These are phyloP conservation scores for Pythium periplocum DNA, from an alignment of 352 stramenopile genomes.

Conservation along the genomic window DNA sequence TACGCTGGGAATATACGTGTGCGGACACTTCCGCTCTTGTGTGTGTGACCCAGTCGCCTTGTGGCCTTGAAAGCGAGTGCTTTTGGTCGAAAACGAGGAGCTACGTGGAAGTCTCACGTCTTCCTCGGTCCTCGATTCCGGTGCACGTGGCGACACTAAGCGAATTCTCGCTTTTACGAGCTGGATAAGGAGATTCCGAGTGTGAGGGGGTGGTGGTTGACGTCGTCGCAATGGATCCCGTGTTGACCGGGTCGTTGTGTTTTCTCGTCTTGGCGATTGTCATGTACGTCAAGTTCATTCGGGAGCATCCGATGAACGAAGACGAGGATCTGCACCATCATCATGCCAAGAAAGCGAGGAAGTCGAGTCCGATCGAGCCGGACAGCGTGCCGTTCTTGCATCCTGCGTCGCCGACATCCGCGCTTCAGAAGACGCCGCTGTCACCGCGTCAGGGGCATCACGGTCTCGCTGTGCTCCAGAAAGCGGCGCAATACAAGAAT, in stretches of 20 bases:
- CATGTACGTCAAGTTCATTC: conserved; percentile 88
- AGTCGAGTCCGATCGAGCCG: conserved; percentile 58
- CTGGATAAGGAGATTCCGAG: too few species aligned
- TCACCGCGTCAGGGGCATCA: conserved; percentile 29
- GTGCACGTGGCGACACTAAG: too few species aligned
- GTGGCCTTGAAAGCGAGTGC: too few species aligned
- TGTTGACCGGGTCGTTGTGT: conserved; percentile 83
- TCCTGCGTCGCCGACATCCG: conserved; percentile 36
- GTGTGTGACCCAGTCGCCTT: too few species aligned
- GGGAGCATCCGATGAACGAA: conserved; percentile 58
- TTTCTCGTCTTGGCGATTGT: conserved; percentile 82
- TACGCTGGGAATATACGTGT: too few species aligned
- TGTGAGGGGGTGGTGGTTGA: too few species aligned
- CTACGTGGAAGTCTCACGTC: too few species aligned
- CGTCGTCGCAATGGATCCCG: conserved; percentile 54
- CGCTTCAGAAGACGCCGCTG: conserved; percentile 35
- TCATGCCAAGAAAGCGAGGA: conserved; percentile 26
- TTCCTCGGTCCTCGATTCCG: too few species aligned
- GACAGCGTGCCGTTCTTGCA: conserved; percentile 71
- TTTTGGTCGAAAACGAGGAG: too few species aligned
- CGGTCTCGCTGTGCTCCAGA: conserved; percentile 31
- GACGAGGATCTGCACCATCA: conserved; percentile 42
- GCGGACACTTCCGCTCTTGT: too few species aligned
- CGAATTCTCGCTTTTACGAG: too few species aligned
- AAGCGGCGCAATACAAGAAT: conserved; percentile 47